Evolutionary conservation across 306 rosid species (phyloP).

Genomic region (Pyrus communis): DNA sequence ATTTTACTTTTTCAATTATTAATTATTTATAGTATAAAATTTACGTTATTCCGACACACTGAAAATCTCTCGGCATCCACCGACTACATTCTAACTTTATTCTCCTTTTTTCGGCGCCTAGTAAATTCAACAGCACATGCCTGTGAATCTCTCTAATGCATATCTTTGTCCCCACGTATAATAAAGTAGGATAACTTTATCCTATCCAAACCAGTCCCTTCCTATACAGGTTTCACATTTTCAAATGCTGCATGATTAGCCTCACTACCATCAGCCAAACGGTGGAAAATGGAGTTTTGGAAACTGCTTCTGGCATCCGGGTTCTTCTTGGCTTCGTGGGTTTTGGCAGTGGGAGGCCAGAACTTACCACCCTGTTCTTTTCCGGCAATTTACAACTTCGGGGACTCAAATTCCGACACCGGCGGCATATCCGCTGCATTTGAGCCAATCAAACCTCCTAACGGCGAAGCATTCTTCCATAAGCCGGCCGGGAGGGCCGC

Average conservation of each 20-base stretch:
- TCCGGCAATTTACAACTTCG: conserved; percentile 89
- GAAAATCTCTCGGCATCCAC: too few relatives aligned
- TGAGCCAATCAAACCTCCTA: conserved; percentile 60
- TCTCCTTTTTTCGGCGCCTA: background rate
- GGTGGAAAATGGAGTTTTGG: conserved; percentile 30
- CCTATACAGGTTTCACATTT: background rate
- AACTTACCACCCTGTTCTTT: conserved; percentile 40
- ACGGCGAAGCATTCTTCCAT: conserved; percentile 62
- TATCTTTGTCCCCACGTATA: background rate
- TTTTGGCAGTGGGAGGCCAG: conserved; percentile 15
- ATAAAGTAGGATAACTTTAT: background rate
- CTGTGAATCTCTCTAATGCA: too few relatives aligned
- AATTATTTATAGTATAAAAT: too few relatives aligned
- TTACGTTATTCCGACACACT: too few relatives aligned
- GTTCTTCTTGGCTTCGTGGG: conserved; percentile 26
- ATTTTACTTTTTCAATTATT: too few relatives aligned
- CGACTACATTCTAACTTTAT: too few relatives aligned
- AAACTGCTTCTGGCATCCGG: conserved; percentile 4
- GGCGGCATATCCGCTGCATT: conserved; percentile 90
- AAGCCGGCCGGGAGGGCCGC: conserved; percentile 68
- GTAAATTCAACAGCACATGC: background rate
- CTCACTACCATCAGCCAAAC: background rate
- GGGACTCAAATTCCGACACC: conserved; percentile 93
- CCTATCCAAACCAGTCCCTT: background rate
- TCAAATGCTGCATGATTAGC: background rate